Evolutionary conservation across 805 yeast genomes (phyloP), one percentile per base, ranked within the genome.

Genomic region (Wickerhamiella sorbophila): DNA sequence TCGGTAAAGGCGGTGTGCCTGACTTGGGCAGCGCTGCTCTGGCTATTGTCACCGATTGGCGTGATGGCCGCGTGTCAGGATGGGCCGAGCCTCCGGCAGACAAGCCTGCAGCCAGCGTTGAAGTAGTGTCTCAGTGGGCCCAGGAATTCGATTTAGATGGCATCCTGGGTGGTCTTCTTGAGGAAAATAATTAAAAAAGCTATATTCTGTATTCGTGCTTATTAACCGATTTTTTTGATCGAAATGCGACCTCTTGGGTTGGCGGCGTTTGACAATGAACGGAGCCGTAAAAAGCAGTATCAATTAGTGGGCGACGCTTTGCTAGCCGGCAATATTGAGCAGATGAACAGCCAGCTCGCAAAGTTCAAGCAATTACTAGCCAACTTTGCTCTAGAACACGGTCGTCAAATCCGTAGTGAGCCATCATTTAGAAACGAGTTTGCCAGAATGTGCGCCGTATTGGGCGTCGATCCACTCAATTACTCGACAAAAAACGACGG

Each of bases 1-100:
- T 91, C 48, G 85, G 94, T 39, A 80, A 74, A 56, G 95, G 95
- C 34, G 98, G 98, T 57, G 63, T 91, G 45, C 95, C 97, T 44
- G 86, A 91, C 59, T 60, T 91, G 48, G 79, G 75, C 45, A 71
- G 87, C 49, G 94, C 97, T 6, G 95, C 93, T 31, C 60, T 73
- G 53, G 69, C 81, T 31, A 79, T 91, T 10, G 68, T 91, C 56
- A 84, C 74, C 54, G 98, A 91, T 63, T 91, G 97, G 97, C 77
- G 95, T 64, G 96, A 87, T 61, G 98, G 98, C 45, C 75, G 91
- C 58, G 76, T 91, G 53, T 63, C 79, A 42, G 94, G 96, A 38
- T 91, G 95, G 95, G 75, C 83, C 2, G 63, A 77, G 52, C 94
- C 95, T 36, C 54, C 59, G 9, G 51, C 40, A 12, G 66, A 70